Base-by-base conservation (phyloP, 2,329 filamentous ascomycete species). In the Thelonectria blattea region DNA sequence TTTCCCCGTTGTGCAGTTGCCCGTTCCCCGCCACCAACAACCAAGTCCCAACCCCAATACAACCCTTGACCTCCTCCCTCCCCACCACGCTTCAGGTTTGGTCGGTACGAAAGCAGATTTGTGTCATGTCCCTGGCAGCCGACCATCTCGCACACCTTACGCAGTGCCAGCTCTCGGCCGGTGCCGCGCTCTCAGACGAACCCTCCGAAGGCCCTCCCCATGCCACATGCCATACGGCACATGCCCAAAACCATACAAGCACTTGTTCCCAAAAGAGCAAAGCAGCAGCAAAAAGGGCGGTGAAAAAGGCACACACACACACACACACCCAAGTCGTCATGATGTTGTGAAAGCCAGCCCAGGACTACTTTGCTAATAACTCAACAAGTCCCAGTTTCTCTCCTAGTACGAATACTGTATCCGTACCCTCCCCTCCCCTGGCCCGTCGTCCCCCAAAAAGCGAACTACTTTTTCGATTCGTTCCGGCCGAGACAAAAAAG, bases 401-500 rank as follows among this genome's bases (percentile, higher is more conserved):
- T 37, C 18, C 34, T 43, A 20, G 41, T 47, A n/a, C n/a, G n/a
- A n/a, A n/a, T n/a, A n/a, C n/a, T n/a, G n/a, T n/a, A n/a, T n/a
- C n/a, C n/a, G n/a, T n/a, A n/a, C n/a, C n/a, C n/a, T n/a, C n/a
- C n/a, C n/a, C 12, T 46, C 22, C 50, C 46, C 56, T 58, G 51
- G 51, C 39, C 53, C 53, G 45, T 56, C 53, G 45, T 56, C 34
- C 15, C 37, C 39, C 50, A 50, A 53, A 20, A 43, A 62, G 62
- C 45, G 27, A 12, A 37, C 20, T 47, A 49, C 47, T 58, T 20
- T 60, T 62, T 39, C 41, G 54, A 34, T 55, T 53, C 45, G 18
- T 41, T 41, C 52, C 53, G 24, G 37, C 53, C 59, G 56, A 66
- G 65, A 68, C 65, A 68, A 59, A n/a, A n/a, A n/a, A n/a, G n/a